Evolutionary conservation across 768 basidiomycete species (phyloP).

Genomic region (Rubroboletus satanas): DNA sequence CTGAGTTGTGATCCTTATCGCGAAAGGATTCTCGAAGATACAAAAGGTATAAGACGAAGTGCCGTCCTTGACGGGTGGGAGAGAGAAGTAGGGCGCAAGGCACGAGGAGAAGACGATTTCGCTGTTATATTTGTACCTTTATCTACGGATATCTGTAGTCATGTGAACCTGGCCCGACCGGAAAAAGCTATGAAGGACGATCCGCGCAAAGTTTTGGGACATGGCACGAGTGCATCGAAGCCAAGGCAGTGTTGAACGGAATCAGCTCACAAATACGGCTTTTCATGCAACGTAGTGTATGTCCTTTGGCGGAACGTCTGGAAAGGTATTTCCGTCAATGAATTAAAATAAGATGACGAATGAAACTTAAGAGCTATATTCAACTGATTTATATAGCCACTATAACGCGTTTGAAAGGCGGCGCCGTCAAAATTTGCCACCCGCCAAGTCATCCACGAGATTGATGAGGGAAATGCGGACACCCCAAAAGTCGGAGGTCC

Average conservation of each 20-base stretch:
- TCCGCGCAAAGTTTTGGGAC: background rate
- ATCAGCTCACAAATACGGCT: background rate
- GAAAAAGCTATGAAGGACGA: background rate
- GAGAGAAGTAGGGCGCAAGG: background rate
- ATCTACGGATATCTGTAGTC: background rate
- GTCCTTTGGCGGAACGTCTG: background rate
- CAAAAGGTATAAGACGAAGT: background rate
- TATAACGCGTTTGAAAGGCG: background rate
- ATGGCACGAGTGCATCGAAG: background rate
- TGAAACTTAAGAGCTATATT: background rate
- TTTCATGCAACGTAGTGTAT: background rate
- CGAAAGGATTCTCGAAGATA: background rate
- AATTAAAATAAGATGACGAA: background rate
- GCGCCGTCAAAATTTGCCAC: background rate
- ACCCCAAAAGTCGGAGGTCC: background rate
- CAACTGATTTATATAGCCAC: background rate
- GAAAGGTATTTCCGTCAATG: background rate
- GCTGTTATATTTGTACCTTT: background rate
- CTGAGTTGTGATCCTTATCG: background rate
- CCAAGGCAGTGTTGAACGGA: background rate
- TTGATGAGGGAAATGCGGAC: background rate
- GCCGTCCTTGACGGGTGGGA: background rate
- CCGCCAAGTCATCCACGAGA: background rate
- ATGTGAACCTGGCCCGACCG: background rate
- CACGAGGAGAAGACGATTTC: background rate